phyloP scores from a whole-genome alignment of 2,329 filamentous ascomycete species.

The Colletotrichum falcatum region DNA sequence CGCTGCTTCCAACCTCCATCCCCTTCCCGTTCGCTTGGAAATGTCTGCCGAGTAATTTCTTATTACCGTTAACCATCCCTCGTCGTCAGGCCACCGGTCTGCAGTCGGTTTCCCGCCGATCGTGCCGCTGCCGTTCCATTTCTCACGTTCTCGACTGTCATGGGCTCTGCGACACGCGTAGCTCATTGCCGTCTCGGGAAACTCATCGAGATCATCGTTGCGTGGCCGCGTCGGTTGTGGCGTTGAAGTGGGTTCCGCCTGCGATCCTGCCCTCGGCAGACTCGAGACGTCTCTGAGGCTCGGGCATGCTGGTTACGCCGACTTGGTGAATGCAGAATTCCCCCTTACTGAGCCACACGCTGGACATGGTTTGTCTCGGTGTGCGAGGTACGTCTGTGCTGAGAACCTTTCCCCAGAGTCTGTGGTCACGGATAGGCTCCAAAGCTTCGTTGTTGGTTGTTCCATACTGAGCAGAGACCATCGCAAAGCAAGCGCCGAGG shows the following conservation, averaged over 20 bases:
- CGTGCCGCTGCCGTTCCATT: slow-evolving; percentile 32
- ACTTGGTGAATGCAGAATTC: slow-evolving; percentile 32
- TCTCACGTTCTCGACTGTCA: slow-evolving; percentile 20
- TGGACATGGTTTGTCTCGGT: slow-evolving; percentile 15
- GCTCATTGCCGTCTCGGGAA: slow-evolving; percentile 24
- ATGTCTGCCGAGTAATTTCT: neutral
- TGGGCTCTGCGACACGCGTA: slow-evolving; percentile 21
- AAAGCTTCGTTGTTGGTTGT: slow-evolving; percentile 13
- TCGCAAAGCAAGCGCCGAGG: neutral
- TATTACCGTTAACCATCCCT: slow-evolving; percentile 13
- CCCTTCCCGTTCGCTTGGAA: slow-evolving; percentile 3
- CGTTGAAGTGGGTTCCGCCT: neutral
- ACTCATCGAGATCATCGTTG: slow-evolving; percentile 32
- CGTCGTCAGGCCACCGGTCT: slow-evolving; percentile 24
- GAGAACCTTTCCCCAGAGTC: slow-evolving; percentile 7
- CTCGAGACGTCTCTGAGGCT: slow-evolving; percentile 31
- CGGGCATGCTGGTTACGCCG: slow-evolving; percentile 27
- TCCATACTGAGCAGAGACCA: neutral
- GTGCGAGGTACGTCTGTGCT: neutral
- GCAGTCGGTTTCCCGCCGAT: slow-evolving; percentile 20
- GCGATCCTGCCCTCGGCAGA: slow-evolving; percentile 8
- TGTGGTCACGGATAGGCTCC: slow-evolving; percentile 13
- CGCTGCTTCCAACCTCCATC: slow-evolving; percentile 1
- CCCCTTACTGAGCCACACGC: slow-evolving; percentile 2
- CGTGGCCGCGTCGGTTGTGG: slow-evolving; percentile 11